Evolutionary conservation across 805 yeast genomes (phyloP).

Genomic region (Metschnikowia cerradonensis): DNA sequence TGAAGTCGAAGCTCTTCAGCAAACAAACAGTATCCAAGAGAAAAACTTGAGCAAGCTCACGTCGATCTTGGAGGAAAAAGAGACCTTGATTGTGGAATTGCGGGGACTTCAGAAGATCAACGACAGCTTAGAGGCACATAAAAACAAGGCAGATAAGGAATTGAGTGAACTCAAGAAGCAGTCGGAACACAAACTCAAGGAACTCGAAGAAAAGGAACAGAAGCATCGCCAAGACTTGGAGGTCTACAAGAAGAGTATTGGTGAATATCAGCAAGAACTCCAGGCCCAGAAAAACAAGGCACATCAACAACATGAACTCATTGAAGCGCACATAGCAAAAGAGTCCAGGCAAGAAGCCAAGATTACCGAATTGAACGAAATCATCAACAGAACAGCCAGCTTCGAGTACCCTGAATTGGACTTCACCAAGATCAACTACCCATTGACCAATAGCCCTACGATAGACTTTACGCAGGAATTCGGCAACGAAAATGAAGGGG

Average conservation of each 20-base stretch:
- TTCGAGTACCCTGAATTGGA: slow-evolving; percentile 10
- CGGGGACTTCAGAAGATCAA: slow-evolving; percentile 1
- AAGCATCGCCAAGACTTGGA: neutral
- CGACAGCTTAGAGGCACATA: slow-evolving; percentile 1
- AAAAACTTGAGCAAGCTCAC: slow-evolving; percentile 3
- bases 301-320: neutral
- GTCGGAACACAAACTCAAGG: neutral
- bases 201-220: neutral
- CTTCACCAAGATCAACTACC: slow-evolving; percentile 7
- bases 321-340: neutral
- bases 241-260: neutral
- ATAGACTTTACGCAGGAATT: neutral
- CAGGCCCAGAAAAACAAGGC: neutral
- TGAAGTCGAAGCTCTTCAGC: slow-evolving; percentile 1
- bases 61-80: slow-evolving; percentile 4
- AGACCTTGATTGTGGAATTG: slow-evolving; percentile 1
- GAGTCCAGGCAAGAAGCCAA: neutral
- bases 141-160: slow-evolving; percentile 1
- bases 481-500: neutral
- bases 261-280: neutral
- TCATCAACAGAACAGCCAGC: neutral
- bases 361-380: slow-evolving; percentile 1
- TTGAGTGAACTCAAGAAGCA: neutral
- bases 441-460: slow-evolving; percentile 3
- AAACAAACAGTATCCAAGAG: slow-evolving; percentile 1